phyloP scores from a whole-genome alignment of 768 basidiomycete species.

The Lentinula lateritia region DNA sequence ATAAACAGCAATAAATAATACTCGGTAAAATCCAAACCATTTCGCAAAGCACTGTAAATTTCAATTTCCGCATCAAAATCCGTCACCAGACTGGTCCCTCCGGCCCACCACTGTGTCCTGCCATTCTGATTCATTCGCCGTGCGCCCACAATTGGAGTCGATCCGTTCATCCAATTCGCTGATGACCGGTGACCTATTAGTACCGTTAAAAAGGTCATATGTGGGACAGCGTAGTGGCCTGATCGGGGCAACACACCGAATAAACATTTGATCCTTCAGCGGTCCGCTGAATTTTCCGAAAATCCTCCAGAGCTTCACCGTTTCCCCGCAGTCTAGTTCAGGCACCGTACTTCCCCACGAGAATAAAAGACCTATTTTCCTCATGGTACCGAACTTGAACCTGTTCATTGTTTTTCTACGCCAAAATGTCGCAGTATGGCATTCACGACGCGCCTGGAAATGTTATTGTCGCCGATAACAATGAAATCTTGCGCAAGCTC shows the following conservation, averaged over 20 bases:
- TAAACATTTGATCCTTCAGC: not conserved
- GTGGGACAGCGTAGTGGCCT: not conserved
- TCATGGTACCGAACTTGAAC: not conserved
- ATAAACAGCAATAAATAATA: not conserved
- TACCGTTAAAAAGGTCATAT: too few species aligned
- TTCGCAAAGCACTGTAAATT: not conserved
- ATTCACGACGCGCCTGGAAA: slow-evolving; percentile 15
- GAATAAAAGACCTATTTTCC: not conserved
- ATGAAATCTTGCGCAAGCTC: slow-evolving; percentile 10
- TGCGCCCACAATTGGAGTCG: not conserved
- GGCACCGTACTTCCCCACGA: not conserved
- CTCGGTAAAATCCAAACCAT: not conserved
- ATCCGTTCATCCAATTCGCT: not conserved
- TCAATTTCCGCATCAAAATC: not conserved
- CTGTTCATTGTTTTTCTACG: too few species aligned
- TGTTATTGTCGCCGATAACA: slow-evolving; percentile 31
- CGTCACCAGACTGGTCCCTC: not conserved
- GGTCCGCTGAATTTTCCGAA: not conserved
- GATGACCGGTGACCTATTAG: not conserved
- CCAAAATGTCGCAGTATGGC: slow-evolving; percentile 1
- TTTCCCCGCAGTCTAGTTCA: not conserved
- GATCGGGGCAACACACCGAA: not conserved
- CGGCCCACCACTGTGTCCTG: not conserved
- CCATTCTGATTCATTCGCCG: not conserved
- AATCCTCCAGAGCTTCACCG: not conserved